phyloP scores from a whole-genome alignment of 2,329 filamentous ascomycete genomes.

The Phialophora chinensis region DNA sequence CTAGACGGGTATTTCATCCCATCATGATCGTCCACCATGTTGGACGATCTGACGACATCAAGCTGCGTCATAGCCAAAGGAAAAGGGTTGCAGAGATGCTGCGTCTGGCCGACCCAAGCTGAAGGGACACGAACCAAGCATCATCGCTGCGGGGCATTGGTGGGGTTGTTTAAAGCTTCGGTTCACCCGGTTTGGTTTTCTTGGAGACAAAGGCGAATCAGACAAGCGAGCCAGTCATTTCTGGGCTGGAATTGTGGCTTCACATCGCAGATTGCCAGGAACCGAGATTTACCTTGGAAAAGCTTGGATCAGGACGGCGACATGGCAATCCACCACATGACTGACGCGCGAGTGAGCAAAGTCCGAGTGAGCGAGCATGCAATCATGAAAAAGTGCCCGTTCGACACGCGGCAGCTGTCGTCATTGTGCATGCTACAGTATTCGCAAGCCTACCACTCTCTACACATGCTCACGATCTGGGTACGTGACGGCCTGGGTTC shows the following conservation, averaged over 20 bases:
- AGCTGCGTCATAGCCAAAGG: slow-evolving; percentile 16
- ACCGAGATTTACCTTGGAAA: background rate
- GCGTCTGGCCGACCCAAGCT: background rate
- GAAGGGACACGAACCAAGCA: slow-evolving; percentile 12
- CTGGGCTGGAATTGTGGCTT: background rate
- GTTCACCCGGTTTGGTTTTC: background rate
- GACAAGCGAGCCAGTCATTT: slow-evolving; percentile 1
- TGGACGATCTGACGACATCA: slow-evolving; percentile 18
- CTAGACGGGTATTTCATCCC: background rate
- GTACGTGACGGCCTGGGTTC: background rate
- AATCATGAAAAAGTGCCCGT: background rate
- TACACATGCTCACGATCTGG: background rate
- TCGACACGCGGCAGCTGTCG: background rate
- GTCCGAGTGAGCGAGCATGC: background rate
- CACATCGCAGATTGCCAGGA: background rate
- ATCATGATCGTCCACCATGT: background rate
- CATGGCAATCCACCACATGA: background rate
- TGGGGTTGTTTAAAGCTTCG: background rate
- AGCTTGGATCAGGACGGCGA: background rate
- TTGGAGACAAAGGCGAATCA: background rate
- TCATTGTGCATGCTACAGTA: slow-evolving; percentile 8
- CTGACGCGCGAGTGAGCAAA: background rate
- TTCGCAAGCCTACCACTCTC: background rate
- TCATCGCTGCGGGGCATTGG: slow-evolving; percentile 17
- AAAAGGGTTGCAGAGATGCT: background rate